Conservation (phyloP, 148 eudicot species). For the Oxyria digyna region DNA sequence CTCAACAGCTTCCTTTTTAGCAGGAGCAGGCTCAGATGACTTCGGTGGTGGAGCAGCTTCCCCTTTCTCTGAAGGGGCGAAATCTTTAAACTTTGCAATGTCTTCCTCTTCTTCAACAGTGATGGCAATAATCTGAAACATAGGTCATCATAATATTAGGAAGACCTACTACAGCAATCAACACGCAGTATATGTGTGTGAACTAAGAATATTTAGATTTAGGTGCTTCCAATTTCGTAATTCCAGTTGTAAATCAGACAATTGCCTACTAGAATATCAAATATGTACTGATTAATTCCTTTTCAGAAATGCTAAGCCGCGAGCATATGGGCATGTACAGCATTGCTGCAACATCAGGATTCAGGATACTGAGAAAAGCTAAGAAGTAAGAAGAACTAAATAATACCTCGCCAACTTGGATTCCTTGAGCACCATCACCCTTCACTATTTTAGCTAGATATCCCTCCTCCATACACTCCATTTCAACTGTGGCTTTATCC, state of each 20-base stretch:
- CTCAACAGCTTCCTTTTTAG: slow-evolving; percentile 40
- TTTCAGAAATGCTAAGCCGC: not conserved
- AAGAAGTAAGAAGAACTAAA: not conserved
- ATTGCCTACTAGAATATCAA: not conserved
- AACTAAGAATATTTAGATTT: not conserved
- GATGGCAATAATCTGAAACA: slow-evolving; percentile 66
- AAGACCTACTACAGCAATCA: not conserved
- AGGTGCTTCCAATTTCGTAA: not conserved
- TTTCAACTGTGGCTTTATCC: slow-evolving; percentile 99
- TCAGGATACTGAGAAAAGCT: not conserved
- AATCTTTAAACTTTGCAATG: slow-evolving; percentile 68
- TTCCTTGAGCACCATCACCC: slow-evolving; percentile 76
- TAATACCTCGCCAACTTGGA: slow-evolving; percentile 90
- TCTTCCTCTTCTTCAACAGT: slow-evolving; percentile 90
- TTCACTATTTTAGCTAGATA: slow-evolving; percentile 79
- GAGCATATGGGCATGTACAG: not conserved
- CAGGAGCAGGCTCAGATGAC: slow-evolving; percentile 44
- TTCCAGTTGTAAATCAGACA: not conserved
- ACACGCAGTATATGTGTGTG: not conserved
- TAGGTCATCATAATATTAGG: not conserved
- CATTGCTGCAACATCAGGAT: not conserved
- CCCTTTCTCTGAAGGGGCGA: slow-evolving; percentile 51
- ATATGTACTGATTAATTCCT: not conserved
- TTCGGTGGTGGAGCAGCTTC: slow-evolving; percentile 25
- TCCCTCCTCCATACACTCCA: slow-evolving; percentile 99